Evolutionary conservation across 2,329 filamentous ascomycete genomes (phyloP), one percentile per base, ranked within the genome.

Genomic region (Lithohypha guttulata): DNA sequence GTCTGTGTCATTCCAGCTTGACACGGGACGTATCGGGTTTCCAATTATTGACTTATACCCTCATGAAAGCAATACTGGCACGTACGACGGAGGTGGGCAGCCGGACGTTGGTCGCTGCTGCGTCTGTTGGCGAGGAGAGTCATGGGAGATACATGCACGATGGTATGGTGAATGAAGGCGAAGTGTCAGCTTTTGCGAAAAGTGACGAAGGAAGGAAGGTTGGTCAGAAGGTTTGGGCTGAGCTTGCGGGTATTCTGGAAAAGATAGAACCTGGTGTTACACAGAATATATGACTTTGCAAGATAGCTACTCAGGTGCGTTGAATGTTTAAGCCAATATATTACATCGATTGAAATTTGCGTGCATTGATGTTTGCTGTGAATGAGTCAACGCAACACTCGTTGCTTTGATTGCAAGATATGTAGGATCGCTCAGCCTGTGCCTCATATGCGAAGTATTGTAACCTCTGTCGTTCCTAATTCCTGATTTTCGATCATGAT

Each of bases 1-100:
- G 53, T 2, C 34, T 54, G 8, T 52, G 48, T 32, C 25, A 40
- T 13, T 45, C 46, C 25, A 41, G 39, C 4, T 40, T 55, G 19
- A 33, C 36, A 15, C 31, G 46, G 6, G 32, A 41, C 15, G 19
- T 10, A 17, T 4, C 18, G 15, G 14, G 25, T 10, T 1, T 35
- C 6, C 9, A 23, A 6, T 28, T 30, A 23, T n/a, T 29, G 11
- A 11, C 41, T 8, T n/a, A 37, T 6, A 26, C n/a, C 11, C 2
- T 44, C 11, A 14, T 50, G 13, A 30, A 37, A 21, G 3, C n/a
- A n/a, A 26, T 15, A 11, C 6, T 40, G 4, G 37, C 29, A 3
- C 28, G 37, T 15, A 26, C 18, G n/a, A 40, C 37, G 2, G 37
- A 40, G 22, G 37, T 34, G n/a, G 37, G 37, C 3, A 34, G 29